phyloP scores from a whole-genome alignment of 2,329 filamentous ascomycete species.

The Fusarium begoniae region DNA sequence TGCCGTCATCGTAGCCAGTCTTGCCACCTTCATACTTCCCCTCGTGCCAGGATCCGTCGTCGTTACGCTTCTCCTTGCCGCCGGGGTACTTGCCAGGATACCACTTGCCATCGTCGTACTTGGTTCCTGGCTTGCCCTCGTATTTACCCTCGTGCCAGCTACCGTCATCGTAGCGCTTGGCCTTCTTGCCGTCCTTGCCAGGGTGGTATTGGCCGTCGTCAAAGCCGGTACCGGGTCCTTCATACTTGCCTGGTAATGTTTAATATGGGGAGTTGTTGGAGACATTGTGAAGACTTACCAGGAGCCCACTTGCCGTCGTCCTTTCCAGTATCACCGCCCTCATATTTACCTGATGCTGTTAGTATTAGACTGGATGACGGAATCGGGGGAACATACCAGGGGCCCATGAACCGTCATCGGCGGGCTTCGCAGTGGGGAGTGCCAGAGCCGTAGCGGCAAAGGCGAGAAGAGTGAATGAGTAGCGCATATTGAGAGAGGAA shows the following conservation, averaged over 20 bases:
- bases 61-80: not conserved
- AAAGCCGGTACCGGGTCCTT: not conserved
- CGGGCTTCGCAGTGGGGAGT: conserved; percentile 29
- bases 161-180: conserved; percentile 12
- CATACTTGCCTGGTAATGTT: conserved; percentile 11
- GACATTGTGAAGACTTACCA: fast-evolving
- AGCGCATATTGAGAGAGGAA: conserved; percentile 24
- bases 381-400: not conserved
- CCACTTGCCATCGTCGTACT: conserved; percentile 7
- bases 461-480: conserved; percentile 33
- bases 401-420: conserved; percentile 24
- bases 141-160: conserved; percentile 19
- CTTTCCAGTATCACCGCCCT: not conserved
- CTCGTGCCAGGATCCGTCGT: not conserved
- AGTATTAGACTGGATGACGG: fast-evolving
- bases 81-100: conserved; percentile 18
- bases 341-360: conserved; percentile 12
- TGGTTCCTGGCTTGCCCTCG: conserved; percentile 9
- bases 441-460: conserved; percentile 37
- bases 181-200: not conserved
- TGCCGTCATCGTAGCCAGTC: conserved; percentile 8
- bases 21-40: not conserved
- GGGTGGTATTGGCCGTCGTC: conserved; percentile 9
- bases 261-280: not conserved
- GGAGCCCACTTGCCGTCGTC: conserved; percentile 21